Evolutionary conservation across 164 flowering plant species (phyloP).

Genomic region (Vitis riparia): DNA sequence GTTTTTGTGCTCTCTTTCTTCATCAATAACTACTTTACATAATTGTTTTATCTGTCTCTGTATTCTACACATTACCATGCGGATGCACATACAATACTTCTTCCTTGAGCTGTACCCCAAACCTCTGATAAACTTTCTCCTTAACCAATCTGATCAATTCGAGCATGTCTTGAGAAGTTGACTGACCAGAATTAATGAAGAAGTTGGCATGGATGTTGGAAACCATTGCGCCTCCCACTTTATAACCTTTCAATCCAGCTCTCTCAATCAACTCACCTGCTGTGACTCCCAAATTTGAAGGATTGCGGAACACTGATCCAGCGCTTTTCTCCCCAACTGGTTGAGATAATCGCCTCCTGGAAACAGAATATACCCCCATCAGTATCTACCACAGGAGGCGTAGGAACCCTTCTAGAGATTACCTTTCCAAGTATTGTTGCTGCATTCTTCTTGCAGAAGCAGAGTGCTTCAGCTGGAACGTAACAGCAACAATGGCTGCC

Average conservation of each 20-base stretch:
- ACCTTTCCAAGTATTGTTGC: conserved; percentile 39
- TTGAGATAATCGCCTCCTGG: conserved; percentile 39
- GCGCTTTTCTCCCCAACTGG: conserved; percentile 37
- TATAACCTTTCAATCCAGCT: conserved; percentile 47
- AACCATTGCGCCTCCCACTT: conserved; percentile 45
- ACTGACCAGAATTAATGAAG: conserved; percentile 39
- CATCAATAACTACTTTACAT: not conserved
- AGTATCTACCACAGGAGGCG: not conserved
- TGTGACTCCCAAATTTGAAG: conserved; percentile 24
- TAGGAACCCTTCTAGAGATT: not conserved
- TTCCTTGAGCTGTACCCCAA: conserved; percentile 33
- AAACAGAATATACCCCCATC: not conserved
- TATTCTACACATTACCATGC: not conserved
- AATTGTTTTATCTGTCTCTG: not conserved
- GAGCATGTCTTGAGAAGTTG: conserved; percentile 49
- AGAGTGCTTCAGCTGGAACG: conserved; percentile 36
- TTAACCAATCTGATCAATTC: conserved; percentile 39
- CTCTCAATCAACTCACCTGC: conserved; percentile 54
- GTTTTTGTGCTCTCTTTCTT: not conserved
- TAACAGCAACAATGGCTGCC: conserved; percentile 50
- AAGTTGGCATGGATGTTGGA: conserved; percentile 48
- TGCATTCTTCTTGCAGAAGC: conserved; percentile 26
- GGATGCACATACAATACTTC: conserved; percentile 14
- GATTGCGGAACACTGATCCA: conserved; percentile 56
- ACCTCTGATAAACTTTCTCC: conserved; percentile 31